Conservation (phyloP, 305 asterid genomes). For the Solanum hybrid region DNA sequence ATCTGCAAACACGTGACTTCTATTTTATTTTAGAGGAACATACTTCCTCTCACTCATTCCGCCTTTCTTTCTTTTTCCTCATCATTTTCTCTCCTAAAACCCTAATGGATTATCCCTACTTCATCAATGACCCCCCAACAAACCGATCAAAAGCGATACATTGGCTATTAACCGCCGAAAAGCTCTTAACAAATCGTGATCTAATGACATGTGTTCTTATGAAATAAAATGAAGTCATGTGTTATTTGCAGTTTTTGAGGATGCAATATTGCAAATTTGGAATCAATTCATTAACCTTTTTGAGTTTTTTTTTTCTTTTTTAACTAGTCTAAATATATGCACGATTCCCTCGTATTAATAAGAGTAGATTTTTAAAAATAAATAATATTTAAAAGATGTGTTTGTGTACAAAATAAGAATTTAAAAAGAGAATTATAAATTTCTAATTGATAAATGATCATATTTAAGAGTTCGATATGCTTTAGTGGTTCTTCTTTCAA, state of each 20-base stretch:
- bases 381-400: not conserved
- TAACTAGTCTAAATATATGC: not conserved
- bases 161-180: conserved; percentile 47
- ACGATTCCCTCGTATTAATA: not conserved
- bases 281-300: not conserved
- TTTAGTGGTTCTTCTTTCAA: not conserved
- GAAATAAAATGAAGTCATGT: not conserved
- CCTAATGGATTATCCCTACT: conserved; percentile 50
- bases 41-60: not conserved
- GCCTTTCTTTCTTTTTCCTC: not conserved
- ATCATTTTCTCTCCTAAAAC: not conserved
- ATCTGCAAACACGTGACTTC: not conserved
- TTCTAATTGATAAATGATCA: too few species aligned
- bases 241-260: not conserved
- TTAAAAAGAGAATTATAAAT: not conserved
- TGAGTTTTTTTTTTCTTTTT: not conserved
- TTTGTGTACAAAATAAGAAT: not conserved
- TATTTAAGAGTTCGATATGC: not conserved
- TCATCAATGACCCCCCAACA: conserved; percentile 12
- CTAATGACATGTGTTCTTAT: not conserved
- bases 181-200: conserved; percentile 37
- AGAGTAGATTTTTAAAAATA: not conserved
- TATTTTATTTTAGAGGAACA: not conserved
- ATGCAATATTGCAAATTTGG: not conserved
- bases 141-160: conserved; percentile 50